Conservation (phyloP, 192 early-diverging fungal genomes). For the Dissophora globulifera region DNA sequence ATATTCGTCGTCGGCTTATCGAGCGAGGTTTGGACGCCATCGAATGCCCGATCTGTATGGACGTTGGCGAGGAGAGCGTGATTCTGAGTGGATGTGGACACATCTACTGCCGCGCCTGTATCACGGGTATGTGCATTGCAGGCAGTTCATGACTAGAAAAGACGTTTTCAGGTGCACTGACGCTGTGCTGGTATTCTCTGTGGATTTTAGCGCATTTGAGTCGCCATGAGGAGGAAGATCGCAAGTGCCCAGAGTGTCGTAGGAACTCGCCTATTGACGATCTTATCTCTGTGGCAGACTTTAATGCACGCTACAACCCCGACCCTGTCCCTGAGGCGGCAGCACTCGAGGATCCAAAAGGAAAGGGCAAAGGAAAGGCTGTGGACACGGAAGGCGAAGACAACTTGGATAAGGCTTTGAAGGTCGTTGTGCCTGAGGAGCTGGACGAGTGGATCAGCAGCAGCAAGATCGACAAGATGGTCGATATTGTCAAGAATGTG, state of each 20-base stretch:
- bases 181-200: neutral
- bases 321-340: neutral
- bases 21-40: constrained; percentile 35
- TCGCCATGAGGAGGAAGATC: constrained; percentile 44
- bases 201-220: constrained; percentile 16
- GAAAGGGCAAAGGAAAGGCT: constrained; percentile 47
- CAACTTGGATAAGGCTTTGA: constrained; percentile 48
- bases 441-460: constrained; percentile 53
- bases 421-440: constrained; percentile 58
- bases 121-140: constrained; percentile 20
- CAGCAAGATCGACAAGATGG: constrained; percentile 56
- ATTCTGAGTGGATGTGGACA: constrained; percentile 43
- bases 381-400: constrained; percentile 8
- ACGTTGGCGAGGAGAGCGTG: constrained; percentile 46
- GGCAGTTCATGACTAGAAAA: neutral
- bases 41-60: constrained; percentile 55
- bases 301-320: constrained; percentile 40
- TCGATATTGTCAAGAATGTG: constrained; percentile 13
- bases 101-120: constrained; percentile 50
- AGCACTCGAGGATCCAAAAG: constrained; percentile 19
- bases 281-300: constrained; percentile 30
- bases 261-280: constrained; percentile 10
- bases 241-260: constrained; percentile 45
- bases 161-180: neutral
- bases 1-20: constrained; percentile 29